Conservation (phyloP, 2,329 filamentous ascomycete species). For the Fusarium floridanum region DNA sequence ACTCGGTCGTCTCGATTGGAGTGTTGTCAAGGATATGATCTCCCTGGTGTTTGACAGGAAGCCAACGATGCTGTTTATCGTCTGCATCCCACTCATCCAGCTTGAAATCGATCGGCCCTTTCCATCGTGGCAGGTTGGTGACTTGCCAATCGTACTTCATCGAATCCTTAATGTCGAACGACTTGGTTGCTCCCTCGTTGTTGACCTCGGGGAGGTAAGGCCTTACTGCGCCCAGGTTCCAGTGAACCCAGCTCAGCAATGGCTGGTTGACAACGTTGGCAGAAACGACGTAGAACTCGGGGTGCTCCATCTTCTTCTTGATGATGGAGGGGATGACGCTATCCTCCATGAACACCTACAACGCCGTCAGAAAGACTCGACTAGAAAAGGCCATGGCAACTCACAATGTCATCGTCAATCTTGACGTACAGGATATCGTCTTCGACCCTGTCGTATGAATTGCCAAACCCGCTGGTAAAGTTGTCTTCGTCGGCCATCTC, state of each 20-base stretch:
- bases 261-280: slow-evolving; percentile 70
- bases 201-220: slow-evolving; percentile 65
- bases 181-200: slow-evolving; percentile 32
- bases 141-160: slow-evolving; percentile 53
- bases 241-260: slow-evolving; percentile 66
- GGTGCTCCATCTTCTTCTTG: slow-evolving; percentile 64
- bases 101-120: slow-evolving; percentile 47
- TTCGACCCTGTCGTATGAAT: slow-evolving; percentile 60
- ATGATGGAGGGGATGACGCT: slow-evolving; percentile 64
- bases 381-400: slow-evolving; percentile 12
- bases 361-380: neutral
- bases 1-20: slow-evolving; percentile 63
- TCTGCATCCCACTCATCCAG: slow-evolving; percentile 52
- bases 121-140: slow-evolving; percentile 54
- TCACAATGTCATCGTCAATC: slow-evolving; percentile 55
- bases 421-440: slow-evolving; percentile 59
- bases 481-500: slow-evolving; percentile 49
- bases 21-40: slow-evolving; percentile 57
- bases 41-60: slow-evolving; percentile 53
- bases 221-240: slow-evolving; percentile 64
- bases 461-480: slow-evolving; percentile 49
- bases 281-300: slow-evolving; percentile 64
- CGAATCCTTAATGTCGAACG: slow-evolving; percentile 42
- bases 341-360: slow-evolving; percentile 54
- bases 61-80: slow-evolving; percentile 63